A percentile compares a stretch with the other conserved stretches of the same genome.
These are phyloP conservation scores for Echium plantagineum DNA, from an alignment of 257 asterid genomes.

Conservation along the genomic window DNA sequence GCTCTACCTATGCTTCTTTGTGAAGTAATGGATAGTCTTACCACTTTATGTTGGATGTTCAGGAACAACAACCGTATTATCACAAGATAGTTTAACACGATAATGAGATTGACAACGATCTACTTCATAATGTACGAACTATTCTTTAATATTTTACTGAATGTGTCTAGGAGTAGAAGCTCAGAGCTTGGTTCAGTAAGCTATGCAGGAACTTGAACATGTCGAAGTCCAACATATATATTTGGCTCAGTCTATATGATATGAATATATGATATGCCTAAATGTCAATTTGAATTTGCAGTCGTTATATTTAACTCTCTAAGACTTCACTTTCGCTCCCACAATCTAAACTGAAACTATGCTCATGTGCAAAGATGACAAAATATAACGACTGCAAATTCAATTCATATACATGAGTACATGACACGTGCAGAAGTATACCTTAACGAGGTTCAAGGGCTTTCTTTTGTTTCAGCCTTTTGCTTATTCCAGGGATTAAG, in stretches of 20 bases:
- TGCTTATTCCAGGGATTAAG: conserved; percentile 75
- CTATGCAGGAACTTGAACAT: neutral
- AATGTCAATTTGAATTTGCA: neutral
- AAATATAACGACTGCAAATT: neutral
- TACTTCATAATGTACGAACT: too few species aligned
- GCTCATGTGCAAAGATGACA: neutral
- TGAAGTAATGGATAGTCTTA: too few species aligned
- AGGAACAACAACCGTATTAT: too few species aligned
- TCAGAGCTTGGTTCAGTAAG: neutral
- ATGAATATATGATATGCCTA: too few species aligned
- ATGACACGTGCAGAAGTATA: neutral
- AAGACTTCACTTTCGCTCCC: neutral
- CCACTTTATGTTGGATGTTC: too few species aligned
- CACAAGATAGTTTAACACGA: too few species aligned
- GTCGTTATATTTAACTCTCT: neutral
- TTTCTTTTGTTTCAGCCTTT: conserved; percentile 31
- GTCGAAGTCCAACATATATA: neutral
- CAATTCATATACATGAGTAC: too few species aligned
- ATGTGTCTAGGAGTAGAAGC: neutral
- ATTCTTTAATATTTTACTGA: neutral
- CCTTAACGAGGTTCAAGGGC: conserved; percentile 25
- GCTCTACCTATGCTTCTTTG: too few species aligned
- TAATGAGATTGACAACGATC: neutral
- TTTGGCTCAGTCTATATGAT: neutral
- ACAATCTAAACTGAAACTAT: neutral